A percentile compares a stretch with the other conserved stretches of the same genome.
Evolutionary conservation across 2,329 filamentous ascomycete genomes (phyloP).

Genomic region (Trichoderma citrinoviride): DNA sequence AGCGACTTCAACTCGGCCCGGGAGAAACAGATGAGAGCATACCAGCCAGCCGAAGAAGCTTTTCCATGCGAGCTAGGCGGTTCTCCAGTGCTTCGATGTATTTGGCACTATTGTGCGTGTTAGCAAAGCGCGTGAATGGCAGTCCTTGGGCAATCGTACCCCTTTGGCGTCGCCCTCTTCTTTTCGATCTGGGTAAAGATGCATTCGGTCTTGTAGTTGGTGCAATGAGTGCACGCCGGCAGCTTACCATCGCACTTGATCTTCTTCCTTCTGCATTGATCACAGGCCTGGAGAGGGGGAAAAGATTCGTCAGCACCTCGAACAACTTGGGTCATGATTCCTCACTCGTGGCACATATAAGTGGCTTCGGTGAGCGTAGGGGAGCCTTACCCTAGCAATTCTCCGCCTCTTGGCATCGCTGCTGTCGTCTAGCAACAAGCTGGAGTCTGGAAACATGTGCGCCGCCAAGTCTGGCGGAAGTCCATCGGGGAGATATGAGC

Average conservation of each 20-base stretch:
- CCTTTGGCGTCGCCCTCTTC: constrained; percentile 95
- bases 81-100: constrained; percentile 98
- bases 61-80: constrained; percentile 92
- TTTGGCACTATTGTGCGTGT: constrained; percentile 67
- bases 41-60: constrained; percentile 79
- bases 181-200: constrained; percentile 98
- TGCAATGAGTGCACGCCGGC: constrained; percentile 91
- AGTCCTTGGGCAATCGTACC: constrained; percentile 55
- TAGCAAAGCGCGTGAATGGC: constrained; percentile 24
- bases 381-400: constrained; percentile 71
- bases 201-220: constrained; percentile 97
- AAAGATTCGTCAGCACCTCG: not conserved
- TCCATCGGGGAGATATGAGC: constrained; percentile 58
- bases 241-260: constrained; percentile 98
- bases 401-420: constrained; percentile 85
- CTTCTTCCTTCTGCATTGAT: constrained; percentile 96
- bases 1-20: not conserved
- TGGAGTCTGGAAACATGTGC: constrained; percentile 60
- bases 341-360: not conserved
- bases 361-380: not conserved
- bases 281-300: constrained; percentile 64
- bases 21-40: not conserved
- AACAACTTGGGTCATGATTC: not conserved
- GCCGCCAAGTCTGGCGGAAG: constrained; percentile 56
- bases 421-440: constrained; percentile 58